Base-by-base conservation (phyloP, 768 basidiomycete genomes). In the Amanita muscaria region DNA sequence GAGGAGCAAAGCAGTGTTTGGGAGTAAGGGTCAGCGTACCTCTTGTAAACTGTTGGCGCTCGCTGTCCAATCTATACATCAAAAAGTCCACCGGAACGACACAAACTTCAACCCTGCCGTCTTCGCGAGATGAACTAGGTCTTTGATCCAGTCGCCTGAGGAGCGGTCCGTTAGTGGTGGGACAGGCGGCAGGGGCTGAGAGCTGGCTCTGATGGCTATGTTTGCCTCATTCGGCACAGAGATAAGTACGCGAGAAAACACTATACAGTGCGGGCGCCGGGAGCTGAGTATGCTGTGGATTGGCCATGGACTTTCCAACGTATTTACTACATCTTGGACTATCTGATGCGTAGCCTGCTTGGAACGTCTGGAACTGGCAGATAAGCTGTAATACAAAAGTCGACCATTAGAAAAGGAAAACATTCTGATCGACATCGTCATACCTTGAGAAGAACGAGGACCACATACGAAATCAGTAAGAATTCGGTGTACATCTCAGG, bases 361-460 rank as follows among this genome's bases (percentile, higher is more conserved):
- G 66, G 63, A 81, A 88, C 7, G 74, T 68, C 48, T 82, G 77
- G 64, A 94, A 89, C 53, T 90, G 83, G 4, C 88, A 80, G 25
- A 92, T 73, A 35, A 91, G 74, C 88, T 92, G 51, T 1, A 48
- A 19, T 42, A 14, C 47, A 16, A 27, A 29, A 44, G 42, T 21
- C 12, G n/a, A n/a, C 39, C 46, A 44, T 40, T n/a, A 41, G 39
- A 21, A 24, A n/a, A 46, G n/a, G 9, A 2, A 12, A 9, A 21
- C 12, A 23, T 40, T 21, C 15, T 5, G 36, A 12, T 41, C 4
- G 36, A 12, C 39, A 12, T 27, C 40, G 44, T 64, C 69, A 45
- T 41, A 90, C 87, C 81, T 97, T 98, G 50, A 99, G 70, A 51
- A 97, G 67, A 56, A 85, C 94, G 47, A 96, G 67, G 5, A 97